phyloP scores from a whole-genome alignment of 768 basidiomycete genomes.

The Coprinopsis sp. region DNA sequence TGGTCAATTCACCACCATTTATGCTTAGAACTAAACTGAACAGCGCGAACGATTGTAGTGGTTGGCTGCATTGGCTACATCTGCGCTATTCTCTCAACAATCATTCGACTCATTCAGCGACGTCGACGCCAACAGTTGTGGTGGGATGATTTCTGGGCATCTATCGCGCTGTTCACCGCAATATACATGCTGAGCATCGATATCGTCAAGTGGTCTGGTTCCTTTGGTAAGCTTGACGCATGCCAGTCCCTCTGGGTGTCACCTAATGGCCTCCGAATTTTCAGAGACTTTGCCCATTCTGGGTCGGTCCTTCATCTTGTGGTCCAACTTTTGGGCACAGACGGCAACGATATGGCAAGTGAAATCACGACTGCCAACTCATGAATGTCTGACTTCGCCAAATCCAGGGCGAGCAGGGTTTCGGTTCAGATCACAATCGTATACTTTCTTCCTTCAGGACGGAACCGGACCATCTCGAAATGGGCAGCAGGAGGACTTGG shows the following conservation, averaged over 20 bases:
- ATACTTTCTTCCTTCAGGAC: neutral
- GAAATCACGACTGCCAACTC: neutral
- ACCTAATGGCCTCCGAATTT: too few species aligned
- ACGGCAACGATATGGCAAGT: neutral
- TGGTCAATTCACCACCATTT: too few species aligned
- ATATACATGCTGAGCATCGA: neutral
- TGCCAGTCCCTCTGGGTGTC: too few species aligned
- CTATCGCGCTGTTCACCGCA: neutral
- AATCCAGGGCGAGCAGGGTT: neutral
- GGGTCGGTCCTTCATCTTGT: too few species aligned
- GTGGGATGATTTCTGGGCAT: constrained; percentile 1
- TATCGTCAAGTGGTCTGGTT: too few species aligned
- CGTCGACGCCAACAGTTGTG: neutral
- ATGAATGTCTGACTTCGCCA: neutral
- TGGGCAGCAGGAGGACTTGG: neutral
- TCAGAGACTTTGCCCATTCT: too few species aligned
- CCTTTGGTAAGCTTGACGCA: too few species aligned
- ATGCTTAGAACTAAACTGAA: too few species aligned
- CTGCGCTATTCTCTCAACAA: neutral
- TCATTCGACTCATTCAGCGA: neutral
- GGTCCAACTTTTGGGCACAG: neutral
- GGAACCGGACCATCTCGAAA: neutral
- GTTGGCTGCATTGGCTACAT: too few species aligned
- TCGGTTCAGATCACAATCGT: neutral
- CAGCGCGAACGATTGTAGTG: too few species aligned